Evolutionary conservation across 1,139 yeast species (phyloP).

Genomic region (Geotrichum carabidarum): DNA sequence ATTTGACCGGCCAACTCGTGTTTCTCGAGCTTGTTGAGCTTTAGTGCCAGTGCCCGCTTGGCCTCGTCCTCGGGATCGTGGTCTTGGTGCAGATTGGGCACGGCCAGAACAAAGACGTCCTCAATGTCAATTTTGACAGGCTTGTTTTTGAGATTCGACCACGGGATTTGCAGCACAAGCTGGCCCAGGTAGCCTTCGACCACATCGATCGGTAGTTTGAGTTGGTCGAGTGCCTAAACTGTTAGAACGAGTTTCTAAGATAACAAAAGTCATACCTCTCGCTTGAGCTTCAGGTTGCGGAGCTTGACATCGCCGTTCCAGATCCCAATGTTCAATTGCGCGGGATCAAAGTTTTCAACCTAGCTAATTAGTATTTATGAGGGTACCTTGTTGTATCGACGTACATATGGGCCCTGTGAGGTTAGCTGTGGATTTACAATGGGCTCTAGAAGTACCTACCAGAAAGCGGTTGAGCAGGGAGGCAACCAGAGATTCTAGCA

Average conservation of each 20-base stretch:
- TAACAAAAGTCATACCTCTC: slow-evolving; percentile 41
- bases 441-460: slow-evolving; percentile 15
- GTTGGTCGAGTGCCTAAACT: slow-evolving; percentile 65
- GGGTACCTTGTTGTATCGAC: neutral
- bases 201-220: slow-evolving; percentile 80
- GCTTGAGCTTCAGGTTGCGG: slow-evolving; percentile 65
- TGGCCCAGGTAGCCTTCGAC: slow-evolving; percentile 87
- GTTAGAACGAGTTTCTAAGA: neutral
- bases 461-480: slow-evolving; percentile 22
- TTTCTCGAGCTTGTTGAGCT: slow-evolving; percentile 51
- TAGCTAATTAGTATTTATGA: slow-evolving; percentile 37
- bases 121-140: slow-evolving; percentile 89
- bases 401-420: slow-evolving; percentile 9
- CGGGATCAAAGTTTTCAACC: slow-evolving; percentile 94
- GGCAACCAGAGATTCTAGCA: slow-evolving; percentile 24
- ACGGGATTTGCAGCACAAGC: slow-evolving; percentile 84
- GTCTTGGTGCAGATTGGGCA: slow-evolving; percentile 55
- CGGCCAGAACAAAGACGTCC: slow-evolving; percentile 76
- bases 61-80: slow-evolving; percentile 64
- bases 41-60: slow-evolving; percentile 58
- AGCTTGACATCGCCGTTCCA: slow-evolving; percentile 97
- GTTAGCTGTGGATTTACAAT: slow-evolving; percentile 12
- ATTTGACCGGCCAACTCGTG: slow-evolving; percentile 47
- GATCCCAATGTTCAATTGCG: slow-evolving; percentile 88
- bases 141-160: slow-evolving; percentile 88